Evolutionary conservation across 345 rosid species (phyloP), one percentile per base, ranked within the genome.

Genomic region (Capsella bursapastoris): DNA sequence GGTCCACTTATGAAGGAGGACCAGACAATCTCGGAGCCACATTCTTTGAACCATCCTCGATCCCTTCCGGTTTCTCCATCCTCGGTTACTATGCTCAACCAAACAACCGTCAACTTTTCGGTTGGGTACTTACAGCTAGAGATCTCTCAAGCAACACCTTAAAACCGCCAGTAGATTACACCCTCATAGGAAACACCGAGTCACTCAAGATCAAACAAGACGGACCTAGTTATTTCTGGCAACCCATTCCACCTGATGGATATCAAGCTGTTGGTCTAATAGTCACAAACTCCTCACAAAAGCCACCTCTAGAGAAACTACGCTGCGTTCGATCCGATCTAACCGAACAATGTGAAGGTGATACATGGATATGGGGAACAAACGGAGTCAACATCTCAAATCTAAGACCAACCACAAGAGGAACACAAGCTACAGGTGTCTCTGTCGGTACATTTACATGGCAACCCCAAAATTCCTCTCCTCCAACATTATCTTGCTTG

Each of bases 171-270:
- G 3, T 80, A 3, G 98, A 91, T 79, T 94, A 88, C 79, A 83
- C 80, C 49, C 96, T 94, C 43, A 83, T 90, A 49, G 91, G 88
- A 88, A 89, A 81, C 81, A 89, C 95, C 4, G 89, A 89, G 57
- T 74, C 89, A 18, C 15, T 75, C 64, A 80, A 82, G 28, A 84
- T 88, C 66, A 85, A 86, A 70, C 93, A 90, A 81, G 93, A 87
- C 6, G 87, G 89, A 1, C 3, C 59, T 18, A 89, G 85, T 1
- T 94, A 82, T n/a, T 10, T 91, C 45, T 94, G 98, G 98, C 81
- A 82, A 8, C 98, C 98, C 2, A 58, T 55, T 4, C 78, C 97
- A 0, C 91, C 95, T 0, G 85, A 87, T 22, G 97, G 95, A 12
- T 94, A 86, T 67, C 85, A 79, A 58, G 74, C 92, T 2, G 66